phyloP scores from a whole-genome alignment of 2,329 filamentous ascomycete genomes.

The Penicillium fuscoglaucum region DNA sequence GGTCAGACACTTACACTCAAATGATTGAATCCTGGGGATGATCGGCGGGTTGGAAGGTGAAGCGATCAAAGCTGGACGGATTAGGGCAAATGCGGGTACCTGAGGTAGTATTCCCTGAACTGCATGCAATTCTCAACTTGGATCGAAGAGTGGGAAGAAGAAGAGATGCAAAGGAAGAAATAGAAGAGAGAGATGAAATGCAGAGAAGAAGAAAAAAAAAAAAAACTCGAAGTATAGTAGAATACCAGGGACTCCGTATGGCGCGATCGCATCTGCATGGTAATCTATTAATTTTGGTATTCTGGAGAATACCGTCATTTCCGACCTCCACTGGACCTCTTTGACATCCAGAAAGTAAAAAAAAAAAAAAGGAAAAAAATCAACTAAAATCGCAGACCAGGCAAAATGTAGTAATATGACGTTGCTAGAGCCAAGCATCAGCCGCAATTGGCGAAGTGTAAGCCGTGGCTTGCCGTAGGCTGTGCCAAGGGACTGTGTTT shows the following conservation, averaged over 20 bases:
- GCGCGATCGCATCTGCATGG: background rate
- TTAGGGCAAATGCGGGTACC: slow-evolving; percentile 13
- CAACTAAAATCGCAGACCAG: slow-evolving; percentile 12
- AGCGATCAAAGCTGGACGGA: slow-evolving; percentile 10
- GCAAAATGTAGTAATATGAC: slow-evolving; percentile 16
- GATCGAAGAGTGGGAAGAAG: slow-evolving; percentile 3
- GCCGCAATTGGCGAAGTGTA: slow-evolving; percentile 9
- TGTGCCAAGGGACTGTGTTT: slow-evolving; percentile 4
- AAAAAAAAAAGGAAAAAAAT: slow-evolving; percentile 1
- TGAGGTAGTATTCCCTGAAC: slow-evolving; percentile 9
- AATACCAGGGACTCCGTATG: background rate
- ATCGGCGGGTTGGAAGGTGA: background rate
- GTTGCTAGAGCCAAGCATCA: slow-evolving; percentile 8
- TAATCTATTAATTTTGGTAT: slow-evolving; percentile 1
- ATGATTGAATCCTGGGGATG: background rate
- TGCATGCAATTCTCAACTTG: slow-evolving; percentile 10
- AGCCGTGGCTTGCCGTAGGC: background rate
- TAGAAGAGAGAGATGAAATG: slow-evolving; percentile 8
- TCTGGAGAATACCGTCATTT: slow-evolving; percentile 12
- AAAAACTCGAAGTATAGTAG: background rate
- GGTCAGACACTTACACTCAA: slow-evolving; percentile 1
- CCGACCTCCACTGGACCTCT: background rate
- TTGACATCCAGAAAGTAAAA: background rate
- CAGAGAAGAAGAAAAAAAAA: background rate
- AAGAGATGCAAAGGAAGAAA: slow-evolving; percentile 7